A percentile compares a stretch with the other conserved stretches of the same genome.
These are phyloP conservation scores for Capronia epimyces DNA, from an alignment of 2,329 filamentous ascomycete species.

Conservation along the genomic window DNA sequence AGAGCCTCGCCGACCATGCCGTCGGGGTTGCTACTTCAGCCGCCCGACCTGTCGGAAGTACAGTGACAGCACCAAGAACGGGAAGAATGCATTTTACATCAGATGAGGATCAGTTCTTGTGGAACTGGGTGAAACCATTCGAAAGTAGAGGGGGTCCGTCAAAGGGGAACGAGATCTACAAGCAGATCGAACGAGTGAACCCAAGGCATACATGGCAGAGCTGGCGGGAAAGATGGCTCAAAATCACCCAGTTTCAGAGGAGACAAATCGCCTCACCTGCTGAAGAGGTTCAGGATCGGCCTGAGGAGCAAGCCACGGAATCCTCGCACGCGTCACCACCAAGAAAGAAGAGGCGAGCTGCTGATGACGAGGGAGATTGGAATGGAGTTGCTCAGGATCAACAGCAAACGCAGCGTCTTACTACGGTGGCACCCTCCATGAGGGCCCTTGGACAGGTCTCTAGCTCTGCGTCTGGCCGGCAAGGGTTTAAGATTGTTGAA, in stretches of 20 bases:
- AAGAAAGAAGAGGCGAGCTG: conserved; percentile 6
- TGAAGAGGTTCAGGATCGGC: not conserved
- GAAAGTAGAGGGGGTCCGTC: conserved; percentile 33
- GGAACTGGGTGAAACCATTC: conserved; percentile 40
- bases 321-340: not conserved
- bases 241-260: conserved; percentile 30
- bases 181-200: conserved; percentile 37
- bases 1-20: conserved; percentile 45
- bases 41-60: conserved; percentile 43
- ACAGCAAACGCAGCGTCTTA: not conserved
- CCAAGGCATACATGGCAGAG: conserved; percentile 46
- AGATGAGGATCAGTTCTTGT: conserved; percentile 43
- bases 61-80: conserved; percentile 34
- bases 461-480: not conserved
- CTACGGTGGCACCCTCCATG: not conserved
- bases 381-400: not conserved
- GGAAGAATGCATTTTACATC: conserved; percentile 36
- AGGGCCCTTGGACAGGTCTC: not conserved
- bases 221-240: conserved; percentile 46
- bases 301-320: not conserved
- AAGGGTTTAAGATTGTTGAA: not conserved
- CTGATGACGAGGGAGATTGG: conserved; percentile 7
- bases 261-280: conserved; percentile 10
- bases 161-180: conserved; percentile 43
- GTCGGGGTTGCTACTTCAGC: conserved; percentile 41